Percentiles rank a stretch among this genome's conserved stretches.
phyloP scores from a whole-genome alignment of 345 rosid genomes.

The Eutrema heterophyllum region DNA sequence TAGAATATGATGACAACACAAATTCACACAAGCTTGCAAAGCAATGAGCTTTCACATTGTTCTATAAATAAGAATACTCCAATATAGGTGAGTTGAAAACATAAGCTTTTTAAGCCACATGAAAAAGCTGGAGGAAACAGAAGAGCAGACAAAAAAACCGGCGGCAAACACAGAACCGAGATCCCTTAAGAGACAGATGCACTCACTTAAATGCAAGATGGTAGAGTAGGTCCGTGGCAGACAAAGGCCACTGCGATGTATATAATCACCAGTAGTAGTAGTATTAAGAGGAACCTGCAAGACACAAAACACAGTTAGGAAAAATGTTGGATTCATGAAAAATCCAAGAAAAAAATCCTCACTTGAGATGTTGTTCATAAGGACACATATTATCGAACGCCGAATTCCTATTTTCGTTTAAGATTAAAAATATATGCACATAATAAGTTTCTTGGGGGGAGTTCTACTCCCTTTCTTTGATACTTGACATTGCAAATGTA shows the following conservation, averaged over 20 bases:
- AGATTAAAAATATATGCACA: neutral
- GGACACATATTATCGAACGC: neutral
- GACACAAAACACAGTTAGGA: neutral
- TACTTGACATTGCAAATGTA: neutral
- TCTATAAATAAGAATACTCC: slow-evolving; percentile 12
- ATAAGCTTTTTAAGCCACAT: slow-evolving; percentile 6
- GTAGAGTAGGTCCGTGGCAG: slow-evolving; percentile 80
- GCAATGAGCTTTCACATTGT: slow-evolving; percentile 28
- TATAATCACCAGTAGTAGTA: slow-evolving; percentile 60
- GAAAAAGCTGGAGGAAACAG: slow-evolving; percentile 13
- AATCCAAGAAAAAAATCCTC: neutral
- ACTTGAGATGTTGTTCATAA: neutral
- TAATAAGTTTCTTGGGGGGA: neutral
- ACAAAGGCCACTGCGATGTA: slow-evolving; percentile 67
- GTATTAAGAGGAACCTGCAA: slow-evolving; percentile 63
- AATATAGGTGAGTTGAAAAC: slow-evolving; percentile 3
- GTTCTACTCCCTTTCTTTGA: neutral
- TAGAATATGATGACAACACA: slow-evolving; percentile 14
- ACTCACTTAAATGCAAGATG: slow-evolving; percentile 59
- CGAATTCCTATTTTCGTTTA: neutral
- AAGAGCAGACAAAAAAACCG: neutral
- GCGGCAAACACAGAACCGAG: neutral
- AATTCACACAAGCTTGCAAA: slow-evolving; percentile 18
- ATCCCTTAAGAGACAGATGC: neutral
- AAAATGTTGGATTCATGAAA: neutral